A percentile compares a stretch with the other conserved stretches of the same genome.
These are phyloP conservation scores for Tulasnella sp. DNA, from an alignment of 768 basidiomycete genomes.

Conservation along the genomic window DNA sequence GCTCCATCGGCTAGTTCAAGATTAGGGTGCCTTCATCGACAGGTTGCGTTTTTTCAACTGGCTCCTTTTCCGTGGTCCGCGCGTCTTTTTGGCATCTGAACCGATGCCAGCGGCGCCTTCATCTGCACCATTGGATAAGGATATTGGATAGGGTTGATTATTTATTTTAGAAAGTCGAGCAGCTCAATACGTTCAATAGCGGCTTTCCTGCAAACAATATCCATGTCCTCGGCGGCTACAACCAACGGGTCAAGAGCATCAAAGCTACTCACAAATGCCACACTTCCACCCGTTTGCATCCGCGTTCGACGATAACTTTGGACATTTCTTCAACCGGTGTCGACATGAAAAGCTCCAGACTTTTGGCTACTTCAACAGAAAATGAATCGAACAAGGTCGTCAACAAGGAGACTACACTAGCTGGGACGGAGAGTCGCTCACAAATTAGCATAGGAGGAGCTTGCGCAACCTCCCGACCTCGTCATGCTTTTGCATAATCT, in stretches of 20 bases:
- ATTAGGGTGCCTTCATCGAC: background rate
- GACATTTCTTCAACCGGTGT: slow-evolving; percentile 77
- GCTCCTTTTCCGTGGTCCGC: slow-evolving; percentile 39
- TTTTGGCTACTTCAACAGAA: slow-evolving; percentile 64
- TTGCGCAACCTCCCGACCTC: slow-evolving; percentile 98
- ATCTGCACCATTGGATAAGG: slow-evolving; percentile 69
- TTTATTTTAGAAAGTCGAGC: slow-evolving; percentile 92
- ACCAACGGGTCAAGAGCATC: no score
- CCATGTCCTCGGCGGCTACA: no score
- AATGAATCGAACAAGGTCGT: background rate
- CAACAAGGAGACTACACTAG: background rate
- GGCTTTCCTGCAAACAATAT: slow-evolving; percentile 69
- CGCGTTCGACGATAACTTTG: slow-evolving; percentile 73
- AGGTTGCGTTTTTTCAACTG: background rate
- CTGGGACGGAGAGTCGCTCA: slow-evolving; percentile 44
- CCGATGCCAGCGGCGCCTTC: slow-evolving; percentile 44
- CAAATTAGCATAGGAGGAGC: slow-evolving; percentile 96
- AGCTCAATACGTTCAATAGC: slow-evolving; percentile 81
- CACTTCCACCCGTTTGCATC: slow-evolving; percentile 83
- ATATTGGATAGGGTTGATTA: slow-evolving; percentile 81
- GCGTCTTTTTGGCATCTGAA: slow-evolving; percentile 40
- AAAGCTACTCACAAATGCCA: slow-evolving; percentile 91
- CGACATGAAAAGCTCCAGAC: slow-evolving; percentile 85
- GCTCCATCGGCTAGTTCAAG: no score
- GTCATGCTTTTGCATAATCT: slow-evolving; percentile 99